Conservation (phyloP, 306 rosid species). For the Gleditsia sinensis region DNA sequence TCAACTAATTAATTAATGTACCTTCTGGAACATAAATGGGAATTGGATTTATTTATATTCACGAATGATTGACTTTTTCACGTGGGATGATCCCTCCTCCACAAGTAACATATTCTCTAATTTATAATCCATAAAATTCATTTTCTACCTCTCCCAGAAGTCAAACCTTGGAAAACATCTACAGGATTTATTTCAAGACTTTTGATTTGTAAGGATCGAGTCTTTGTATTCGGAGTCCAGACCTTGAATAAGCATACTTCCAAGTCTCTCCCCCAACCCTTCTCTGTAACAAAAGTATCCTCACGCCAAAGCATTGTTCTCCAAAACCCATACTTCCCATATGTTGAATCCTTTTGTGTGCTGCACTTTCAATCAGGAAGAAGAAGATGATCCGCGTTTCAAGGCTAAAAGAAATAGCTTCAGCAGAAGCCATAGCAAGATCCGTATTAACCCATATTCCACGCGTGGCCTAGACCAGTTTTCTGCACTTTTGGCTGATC, state of each 20-base stretch:
- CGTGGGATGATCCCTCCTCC: slow-evolving; percentile 5
- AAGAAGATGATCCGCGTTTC: slow-evolving; percentile 38
- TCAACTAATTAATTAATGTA: slow-evolving; percentile 6
- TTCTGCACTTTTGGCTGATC: slow-evolving; percentile 77
- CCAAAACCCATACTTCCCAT: slow-evolving; percentile 11
- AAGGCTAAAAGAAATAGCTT: slow-evolving; percentile 41
- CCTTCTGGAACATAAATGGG: slow-evolving; percentile 41
- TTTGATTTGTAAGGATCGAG: slow-evolving; percentile 54
- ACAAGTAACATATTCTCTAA: slow-evolving; percentile 25
- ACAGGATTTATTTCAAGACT: slow-evolving; percentile 27
- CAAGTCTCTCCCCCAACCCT: not conserved
- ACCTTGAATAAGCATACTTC: not conserved
- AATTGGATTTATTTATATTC: not conserved
- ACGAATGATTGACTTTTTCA: slow-evolving; percentile 14
- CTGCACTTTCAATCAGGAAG: slow-evolving; percentile 47
- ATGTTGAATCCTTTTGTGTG: slow-evolving; percentile 63
- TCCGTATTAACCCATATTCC: slow-evolving; percentile 66
- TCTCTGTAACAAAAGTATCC: slow-evolving; percentile 20
- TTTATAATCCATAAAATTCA: not conserved
- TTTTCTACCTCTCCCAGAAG: slow-evolving; percentile 31
- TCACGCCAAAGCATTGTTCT: not conserved
- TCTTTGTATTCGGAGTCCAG: no score
- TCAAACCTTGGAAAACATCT: slow-evolving; percentile 61
- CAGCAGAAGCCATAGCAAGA: slow-evolving; percentile 44
- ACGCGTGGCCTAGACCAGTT: slow-evolving; percentile 83